Evolutionary conservation across 2,329 filamentous ascomycete genomes (phyloP), one percentile per base, ranked within the genome.

Genomic region (Pyricularia sp.): DNA sequence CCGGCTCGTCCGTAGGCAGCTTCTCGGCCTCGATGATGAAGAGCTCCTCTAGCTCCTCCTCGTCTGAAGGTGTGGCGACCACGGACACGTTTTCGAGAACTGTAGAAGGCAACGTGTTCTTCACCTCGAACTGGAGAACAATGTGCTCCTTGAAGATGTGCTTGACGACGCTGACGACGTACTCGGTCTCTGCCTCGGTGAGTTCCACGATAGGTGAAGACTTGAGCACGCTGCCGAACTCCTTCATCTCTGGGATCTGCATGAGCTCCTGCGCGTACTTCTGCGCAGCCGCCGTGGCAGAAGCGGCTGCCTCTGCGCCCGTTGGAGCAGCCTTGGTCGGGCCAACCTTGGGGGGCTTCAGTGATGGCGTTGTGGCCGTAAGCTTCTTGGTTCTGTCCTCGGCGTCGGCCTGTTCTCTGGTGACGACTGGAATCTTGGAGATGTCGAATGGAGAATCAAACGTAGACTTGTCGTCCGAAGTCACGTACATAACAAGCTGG

Each of bases 311-410:
- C 73, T 97, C 92, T 31, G 90, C 89, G 61, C 90, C 88, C 30
- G 85, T 86, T 59, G 88, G 79, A 64, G 90, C 83, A 71, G 89
- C 80, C 82, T 96, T 97, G 69, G 88, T 83, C 28, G 93, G 88
- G 31, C 91, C 90, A 33, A 92, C 83, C 77, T 93, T 93, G 70
- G 94, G 94, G 33, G 94, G 92, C 81, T 98, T 98, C 83, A 98
- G 89, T 2, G 93, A 97, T 11, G 94, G 94, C 1, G 94, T 93
- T 20, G 93, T 92, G 23, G 92, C 92, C 2, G 93, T 97, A 74
- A 98, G 91, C 84, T 98, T 98, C 89, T 97, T 97, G 31, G 92
- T 97, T 74, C 94, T 88, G 79, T 98, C 95, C 79, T 97, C 94
- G 14, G 95, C 95, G 75, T 97, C 90, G 71, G 94, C 94, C 82